A percentile compares a stretch with the other conserved stretches of the same genome.
These are phyloP conservation scores for Favolaschia claudopus DNA, from an alignment of 768 basidiomycete species.

Conservation along the genomic window DNA sequence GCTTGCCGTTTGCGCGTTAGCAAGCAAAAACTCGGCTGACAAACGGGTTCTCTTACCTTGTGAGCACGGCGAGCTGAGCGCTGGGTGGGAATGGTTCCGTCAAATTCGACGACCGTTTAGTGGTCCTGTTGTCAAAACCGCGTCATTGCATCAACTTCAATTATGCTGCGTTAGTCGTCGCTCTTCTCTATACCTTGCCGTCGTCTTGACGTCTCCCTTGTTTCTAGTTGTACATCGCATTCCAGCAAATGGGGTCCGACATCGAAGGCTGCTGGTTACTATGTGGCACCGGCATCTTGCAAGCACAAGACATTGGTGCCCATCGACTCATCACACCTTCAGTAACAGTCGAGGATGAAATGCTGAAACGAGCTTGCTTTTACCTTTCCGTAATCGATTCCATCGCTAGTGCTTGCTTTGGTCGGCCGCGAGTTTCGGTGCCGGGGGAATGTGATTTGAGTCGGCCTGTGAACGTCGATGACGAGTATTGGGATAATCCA, in stretches of 20 bases:
- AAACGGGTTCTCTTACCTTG: constrained; percentile 42
- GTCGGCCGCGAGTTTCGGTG: constrained; percentile 50
- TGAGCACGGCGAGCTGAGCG: constrained; percentile 35
- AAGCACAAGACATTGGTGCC: constrained; percentile 55
- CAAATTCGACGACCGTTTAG: constrained; percentile 60
- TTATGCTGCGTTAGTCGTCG: constrained; percentile 47
- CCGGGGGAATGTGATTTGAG: constrained; percentile 54
- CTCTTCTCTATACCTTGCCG: constrained; percentile 31
- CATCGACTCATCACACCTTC: constrained; percentile 45
- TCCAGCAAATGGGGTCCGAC: constrained; percentile 47
- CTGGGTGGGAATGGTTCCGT: constrained; percentile 51
- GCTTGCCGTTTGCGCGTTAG: constrained; percentile 60
- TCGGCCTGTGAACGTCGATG: constrained; percentile 57
- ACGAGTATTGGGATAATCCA: constrained; percentile 54
- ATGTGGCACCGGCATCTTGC: constrained; percentile 52
- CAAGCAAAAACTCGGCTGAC: constrained; percentile 50
- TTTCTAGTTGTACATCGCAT: constrained; percentile 42
- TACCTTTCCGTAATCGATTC: constrained; percentile 40
- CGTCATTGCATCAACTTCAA: constrained; percentile 67
- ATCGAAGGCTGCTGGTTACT: constrained; percentile 52
- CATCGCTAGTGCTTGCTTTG: constrained; percentile 47
- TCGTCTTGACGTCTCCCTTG: neutral
- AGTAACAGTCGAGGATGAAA: constrained; percentile 43
- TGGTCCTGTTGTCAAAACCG: constrained; percentile 51
- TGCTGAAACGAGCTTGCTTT: constrained; percentile 48